phyloP scores from a whole-genome alignment of 2,329 filamentous ascomycete genomes.

The Coleophoma crateriformis region DNA sequence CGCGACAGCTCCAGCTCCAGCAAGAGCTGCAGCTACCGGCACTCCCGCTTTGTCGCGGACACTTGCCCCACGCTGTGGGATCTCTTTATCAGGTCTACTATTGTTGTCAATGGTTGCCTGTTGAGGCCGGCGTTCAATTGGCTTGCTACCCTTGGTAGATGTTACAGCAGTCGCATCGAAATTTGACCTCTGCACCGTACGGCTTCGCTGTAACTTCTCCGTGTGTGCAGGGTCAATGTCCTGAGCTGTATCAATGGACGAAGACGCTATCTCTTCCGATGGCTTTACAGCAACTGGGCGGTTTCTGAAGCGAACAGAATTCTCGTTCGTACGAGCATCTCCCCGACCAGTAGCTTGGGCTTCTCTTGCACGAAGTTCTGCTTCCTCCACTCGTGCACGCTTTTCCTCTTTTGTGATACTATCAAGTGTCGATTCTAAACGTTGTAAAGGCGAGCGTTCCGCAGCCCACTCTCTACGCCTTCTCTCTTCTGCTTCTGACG shows the following conservation, averaged over 20 bases:
- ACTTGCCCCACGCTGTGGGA: conserved; percentile 46
- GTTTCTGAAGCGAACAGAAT: conserved; percentile 25
- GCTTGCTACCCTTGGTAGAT: conserved; percentile 8
- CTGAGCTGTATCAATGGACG: conserved; percentile 19
- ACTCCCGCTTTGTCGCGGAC: conserved; percentile 52
- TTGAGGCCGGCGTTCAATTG: conserved; percentile 19
- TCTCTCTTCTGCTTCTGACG: conserved; percentile 26
- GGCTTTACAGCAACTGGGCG: conserved; percentile 18
- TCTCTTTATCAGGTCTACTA: not conserved
- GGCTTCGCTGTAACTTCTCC: conserved; percentile 28
- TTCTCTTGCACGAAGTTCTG: conserved; percentile 68
- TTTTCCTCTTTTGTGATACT: conserved; percentile 97
- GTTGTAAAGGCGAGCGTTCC: conserved; percentile 87
- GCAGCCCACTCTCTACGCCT: conserved; percentile 60
- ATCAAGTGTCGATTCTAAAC: conserved; percentile 82
- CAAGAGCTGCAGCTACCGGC: conserved; percentile 10
- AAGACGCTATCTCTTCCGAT: conserved; percentile 16
- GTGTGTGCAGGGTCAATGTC: conserved; percentile 28
- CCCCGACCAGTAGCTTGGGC: conserved; percentile 19
- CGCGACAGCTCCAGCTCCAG: conserved; percentile 4
- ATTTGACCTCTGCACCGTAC: conserved; percentile 15
- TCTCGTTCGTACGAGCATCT: conserved; percentile 18
- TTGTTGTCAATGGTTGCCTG: conserved; percentile 3
- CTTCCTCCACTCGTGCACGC: conserved; percentile 75
- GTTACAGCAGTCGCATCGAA: conserved; percentile 12